phyloP scores from a whole-genome alignment of 768 basidiomycete genomes.

The Pisolithus marmoratus region DNA sequence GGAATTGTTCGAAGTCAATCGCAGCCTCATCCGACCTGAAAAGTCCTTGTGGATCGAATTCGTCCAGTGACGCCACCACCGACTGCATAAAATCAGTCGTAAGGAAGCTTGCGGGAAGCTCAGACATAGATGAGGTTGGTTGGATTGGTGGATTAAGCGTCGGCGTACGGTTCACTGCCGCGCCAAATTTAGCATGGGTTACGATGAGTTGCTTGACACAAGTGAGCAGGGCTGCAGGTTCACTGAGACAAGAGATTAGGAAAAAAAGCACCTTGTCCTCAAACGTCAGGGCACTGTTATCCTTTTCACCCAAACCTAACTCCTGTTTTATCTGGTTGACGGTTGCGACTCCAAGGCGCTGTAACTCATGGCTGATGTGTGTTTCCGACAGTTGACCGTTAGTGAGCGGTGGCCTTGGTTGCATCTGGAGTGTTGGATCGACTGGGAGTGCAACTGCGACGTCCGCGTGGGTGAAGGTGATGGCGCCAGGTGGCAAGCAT shows the following conservation, averaged over 20 bases:
- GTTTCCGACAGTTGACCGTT: conserved; percentile 38
- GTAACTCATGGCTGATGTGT: conserved; percentile 38
- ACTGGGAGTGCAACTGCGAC: conserved; percentile 49
- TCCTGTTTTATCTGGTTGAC: conserved; percentile 38
- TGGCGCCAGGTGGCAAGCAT: conserved; percentile 45
- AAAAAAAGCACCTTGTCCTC: conserved; percentile 52
- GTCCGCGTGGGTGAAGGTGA: conserved; percentile 36
- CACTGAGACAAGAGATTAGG: not conserved
- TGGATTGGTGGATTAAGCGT: conserved; percentile 23
- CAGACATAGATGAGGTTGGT: conserved; percentile 19
- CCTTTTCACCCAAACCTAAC: conserved; percentile 41
- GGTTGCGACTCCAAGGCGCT: conserved; percentile 29
- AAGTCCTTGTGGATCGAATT: conserved; percentile 30
- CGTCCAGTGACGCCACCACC: conserved; percentile 35
- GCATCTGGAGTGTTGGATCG: conserved; percentile 50
- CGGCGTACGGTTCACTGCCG: conserved; percentile 27
- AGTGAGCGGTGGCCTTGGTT: conserved; percentile 54
- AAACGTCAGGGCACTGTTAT: conserved; percentile 34
- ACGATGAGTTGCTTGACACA: conserved; percentile 34
- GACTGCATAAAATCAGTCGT: conserved; percentile 42
- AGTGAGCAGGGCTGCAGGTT: conserved; percentile 7
- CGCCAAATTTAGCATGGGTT: conserved; percentile 18
- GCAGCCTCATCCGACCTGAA: conserved; percentile 40
- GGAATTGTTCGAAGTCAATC: conserved; percentile 67
- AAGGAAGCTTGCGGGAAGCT: conserved; percentile 18